Evolutionary conservation across 805 yeast species (phyloP).

Genomic region (Barnettozyma botsteinii): DNA sequence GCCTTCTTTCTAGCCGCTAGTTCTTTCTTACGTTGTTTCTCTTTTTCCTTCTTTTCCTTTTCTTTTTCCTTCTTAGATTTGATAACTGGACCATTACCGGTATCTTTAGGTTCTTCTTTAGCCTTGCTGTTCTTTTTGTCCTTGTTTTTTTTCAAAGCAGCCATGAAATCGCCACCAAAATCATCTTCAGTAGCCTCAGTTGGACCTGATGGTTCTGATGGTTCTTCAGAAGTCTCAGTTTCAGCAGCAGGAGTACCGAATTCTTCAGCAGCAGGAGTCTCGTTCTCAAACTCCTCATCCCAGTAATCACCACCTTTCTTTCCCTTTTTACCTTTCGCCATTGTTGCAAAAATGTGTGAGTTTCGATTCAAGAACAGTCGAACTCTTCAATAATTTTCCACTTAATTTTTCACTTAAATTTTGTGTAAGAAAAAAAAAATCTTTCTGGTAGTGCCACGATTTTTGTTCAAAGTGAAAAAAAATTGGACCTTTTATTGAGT

Average conservation of each 20-base stretch:
- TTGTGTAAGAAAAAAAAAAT: slow-evolving; percentile 1
- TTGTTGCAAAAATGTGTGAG: neutral
- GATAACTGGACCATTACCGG: slow-evolving; percentile 58
- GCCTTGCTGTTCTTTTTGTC: slow-evolving; percentile 66
- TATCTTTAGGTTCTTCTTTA: slow-evolving; percentile 47
- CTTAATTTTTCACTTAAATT: neutral
- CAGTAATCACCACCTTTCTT: slow-evolving; percentile 62
- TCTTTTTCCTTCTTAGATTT: slow-evolving; percentile 92
- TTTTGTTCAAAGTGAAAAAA: neutral
- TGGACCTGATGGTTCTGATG: slow-evolving; percentile 25
- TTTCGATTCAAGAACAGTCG: too few relatives aligned
- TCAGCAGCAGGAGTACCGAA: slow-evolving; percentile 35
- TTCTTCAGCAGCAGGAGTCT: slow-evolving; percentile 48
- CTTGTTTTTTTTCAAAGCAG: slow-evolving; percentile 75
- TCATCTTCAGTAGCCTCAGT: slow-evolving; percentile 34
- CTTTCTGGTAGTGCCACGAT: neutral
- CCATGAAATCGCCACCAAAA: slow-evolving; percentile 66
- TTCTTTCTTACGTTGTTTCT: slow-evolving; percentile 87
- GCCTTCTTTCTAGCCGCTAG: slow-evolving; percentile 82
- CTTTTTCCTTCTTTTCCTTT: slow-evolving; percentile 90
- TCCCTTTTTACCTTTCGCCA: slow-evolving; percentile 54
- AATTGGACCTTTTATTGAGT: too few relatives aligned
- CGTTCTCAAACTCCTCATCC: slow-evolving; percentile 67
- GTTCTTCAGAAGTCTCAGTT: slow-evolving; percentile 10
- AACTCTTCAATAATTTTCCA: neutral